Base-by-base conservation (phyloP, 305 asterid genomes). In the Withania somnifera region DNA sequence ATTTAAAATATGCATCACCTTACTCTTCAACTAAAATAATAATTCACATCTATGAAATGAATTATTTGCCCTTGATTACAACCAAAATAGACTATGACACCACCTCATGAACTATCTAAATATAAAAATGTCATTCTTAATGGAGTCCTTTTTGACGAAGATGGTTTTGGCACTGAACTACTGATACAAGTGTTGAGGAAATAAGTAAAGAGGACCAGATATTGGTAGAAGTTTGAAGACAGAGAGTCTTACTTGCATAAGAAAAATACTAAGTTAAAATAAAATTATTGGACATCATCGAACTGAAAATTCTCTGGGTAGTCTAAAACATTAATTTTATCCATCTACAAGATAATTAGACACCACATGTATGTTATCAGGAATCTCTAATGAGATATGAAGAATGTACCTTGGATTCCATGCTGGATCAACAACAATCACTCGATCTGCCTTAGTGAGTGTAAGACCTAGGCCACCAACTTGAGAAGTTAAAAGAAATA, bases 381-480 rank as follows among this genome's bases (percentile, higher is more conserved):
- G 57, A 47, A 80, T 30, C 19, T 68, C 58, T 50, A 80, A 4
- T 50, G 30, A 58, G 78, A 2, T 30, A 50, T 6, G 19, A 82
- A 80, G 56, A 26, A 82, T 81, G 56, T 68, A 94, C 99, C 99
- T 96, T 24, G 99, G 99, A 82, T 95, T 95, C 99, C 99, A 95
- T 79, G 99, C 99, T 51, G 99, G 99, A 87, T 95, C 99, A 79
- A 89, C 95, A 84, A 95, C 99, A 85, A 96, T 96, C 71, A 96
- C 99, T 81, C 98, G 94, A 79, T 96, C 99, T 14, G 99, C 99
- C 84, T 91, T 92, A 71, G 99, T 96, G 66, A 96, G 97, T 77
- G 99, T 96, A 80, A 95, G 97, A 84, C 99, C 99, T 83, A 95
- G 86, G 81, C 99, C 99, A 42, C 99, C 99, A 79, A 95, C 99